Evolutionary conservation across 2,329 filamentous ascomycete species (phyloP), one percentile per base, ranked within the genome.

Genomic region (Aureobasidium sp.): DNA sequence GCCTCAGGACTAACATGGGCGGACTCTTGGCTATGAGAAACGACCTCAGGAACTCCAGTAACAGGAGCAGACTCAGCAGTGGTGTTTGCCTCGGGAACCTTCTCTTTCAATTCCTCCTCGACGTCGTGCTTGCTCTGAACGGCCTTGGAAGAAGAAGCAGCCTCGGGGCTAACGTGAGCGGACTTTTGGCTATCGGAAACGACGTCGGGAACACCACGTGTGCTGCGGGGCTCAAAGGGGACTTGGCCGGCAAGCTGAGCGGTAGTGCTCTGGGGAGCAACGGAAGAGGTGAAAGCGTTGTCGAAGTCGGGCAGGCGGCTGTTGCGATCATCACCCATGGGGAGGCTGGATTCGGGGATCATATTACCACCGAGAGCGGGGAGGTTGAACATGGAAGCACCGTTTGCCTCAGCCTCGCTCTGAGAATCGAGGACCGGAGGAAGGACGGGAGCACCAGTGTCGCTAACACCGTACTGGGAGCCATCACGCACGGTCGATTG

Each of bases 391-490:
- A 79, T 76, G 61, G 74, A 73, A 62, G 73, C 74, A 57, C 71
- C 73, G n/a, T 67, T 66, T 14, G 66, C 64, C 45, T 77, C 75
- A 52, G 70, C 72, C 63, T 79, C 76, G 48, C 74, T 72, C 24
- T 73, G 71, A 45, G 77, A 74, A 47, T 76, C 78, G n/a, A 77
- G 70, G 27, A 78, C 76, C n/a, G 79, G 73, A 31, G 77, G 74
- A 14, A 81, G 70, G 37, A 78, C 67, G 39, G 74, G 73, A 63
- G 76, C 74, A 29, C 70, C 69, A 62, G 85, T 82, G 70, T 88
- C 88, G 66, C 86, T 85, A 74, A 89, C 89, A 73, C 95, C 88
- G 75, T 97, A 97, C 1, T 90, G 93, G 67, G 86, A 89, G 73
- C 91, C 83, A 73, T 97, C 92, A 70, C 77, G 80, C 39, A 79